Evolutionary conservation across 2,329 filamentous ascomycete genomes (phyloP).

Genomic region (Kalaharituber pfeilii): DNA sequence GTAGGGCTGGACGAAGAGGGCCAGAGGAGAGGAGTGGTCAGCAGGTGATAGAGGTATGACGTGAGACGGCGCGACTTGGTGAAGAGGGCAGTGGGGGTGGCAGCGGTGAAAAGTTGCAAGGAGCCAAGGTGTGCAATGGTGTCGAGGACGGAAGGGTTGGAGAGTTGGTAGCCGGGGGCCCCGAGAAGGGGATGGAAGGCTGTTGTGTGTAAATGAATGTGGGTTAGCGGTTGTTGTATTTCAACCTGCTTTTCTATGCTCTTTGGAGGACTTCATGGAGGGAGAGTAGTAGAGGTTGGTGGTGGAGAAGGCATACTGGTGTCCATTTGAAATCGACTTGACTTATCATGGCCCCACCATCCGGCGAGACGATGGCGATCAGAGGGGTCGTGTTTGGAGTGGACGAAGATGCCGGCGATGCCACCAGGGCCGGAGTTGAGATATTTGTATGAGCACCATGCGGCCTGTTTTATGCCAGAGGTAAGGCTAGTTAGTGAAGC

Average conservation of each 20-base stretch:
- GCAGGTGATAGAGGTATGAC: constrained; percentile 54
- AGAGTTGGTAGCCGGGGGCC: constrained; percentile 67
- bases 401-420: constrained; percentile 66
- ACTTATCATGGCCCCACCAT: constrained; percentile 76
- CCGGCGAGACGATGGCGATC: constrained; percentile 47
- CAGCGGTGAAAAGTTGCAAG: constrained; percentile 55
- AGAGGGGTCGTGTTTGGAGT: constrained; percentile 46
- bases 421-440: constrained; percentile 69
- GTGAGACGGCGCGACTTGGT: constrained; percentile 57
- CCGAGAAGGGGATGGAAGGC: constrained; percentile 58
- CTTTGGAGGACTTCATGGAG: no score
- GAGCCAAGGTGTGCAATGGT: constrained; percentile 57
- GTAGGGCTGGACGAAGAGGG: neutral
- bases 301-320: constrained; percentile 33
- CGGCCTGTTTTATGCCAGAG: constrained; percentile 33
- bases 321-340: constrained; percentile 63
- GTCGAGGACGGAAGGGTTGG: constrained; percentile 65
- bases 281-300: no score
- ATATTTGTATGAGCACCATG: constrained; percentile 92
- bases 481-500: neutral
- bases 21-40: constrained; percentile 25
- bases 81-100: constrained; percentile 50
- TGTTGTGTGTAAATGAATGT: constrained; percentile 19
- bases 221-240: neutral
- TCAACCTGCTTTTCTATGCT: no score